phyloP scores from a whole-genome alignment of 148 eudicot species.

The Mesembryanthemum crystallinum region DNA sequence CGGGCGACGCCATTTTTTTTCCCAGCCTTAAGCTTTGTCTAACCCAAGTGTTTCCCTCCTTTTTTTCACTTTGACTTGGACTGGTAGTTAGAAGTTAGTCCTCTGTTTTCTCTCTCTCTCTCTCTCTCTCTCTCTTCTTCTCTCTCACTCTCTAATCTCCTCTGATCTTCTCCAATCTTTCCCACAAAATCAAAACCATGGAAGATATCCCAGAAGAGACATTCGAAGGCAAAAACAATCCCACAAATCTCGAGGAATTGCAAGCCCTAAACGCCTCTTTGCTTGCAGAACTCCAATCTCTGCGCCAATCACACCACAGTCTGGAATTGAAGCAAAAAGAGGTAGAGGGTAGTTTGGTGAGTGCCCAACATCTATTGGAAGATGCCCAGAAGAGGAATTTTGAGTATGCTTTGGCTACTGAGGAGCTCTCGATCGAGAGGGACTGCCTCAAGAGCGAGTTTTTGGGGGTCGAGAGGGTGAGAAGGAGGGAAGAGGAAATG shows the following conservation, averaged over 20 bases:
- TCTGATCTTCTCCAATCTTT: constrained; percentile 1
- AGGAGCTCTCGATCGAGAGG: constrained; percentile 31
- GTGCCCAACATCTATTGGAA: constrained; percentile 26
- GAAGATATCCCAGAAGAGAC: constrained; percentile 3
- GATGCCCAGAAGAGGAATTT: constrained; percentile 26
- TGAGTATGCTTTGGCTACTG: constrained; percentile 21
- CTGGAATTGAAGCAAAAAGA: constrained; percentile 23
- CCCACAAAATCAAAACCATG: constrained; percentile 4
- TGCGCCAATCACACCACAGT: constrained; percentile 17
- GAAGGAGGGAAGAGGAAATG: constrained; percentile 30
- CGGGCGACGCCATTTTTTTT: constrained; percentile 16
- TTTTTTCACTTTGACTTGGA: neutral
- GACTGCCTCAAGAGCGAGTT: constrained; percentile 32
- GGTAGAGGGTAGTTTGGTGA: constrained; percentile 30
- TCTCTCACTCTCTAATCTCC: neutral
- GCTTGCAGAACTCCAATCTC: constrained; percentile 30
- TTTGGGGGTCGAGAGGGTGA: constrained; percentile 19
- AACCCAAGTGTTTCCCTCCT: constrained; percentile 7
- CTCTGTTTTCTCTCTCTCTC: neutral
- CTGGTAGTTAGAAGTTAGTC: constrained; percentile 33
- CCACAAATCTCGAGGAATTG: constrained; percentile 13
- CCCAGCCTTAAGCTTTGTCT: no score
- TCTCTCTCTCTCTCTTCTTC: neutral
- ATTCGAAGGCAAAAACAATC: constrained; percentile 4
- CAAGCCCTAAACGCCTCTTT: constrained; percentile 23